Evolutionary conservation across 192 early-diverging fungal species (phyloP).

Genomic region (Podila minutissima): DNA sequence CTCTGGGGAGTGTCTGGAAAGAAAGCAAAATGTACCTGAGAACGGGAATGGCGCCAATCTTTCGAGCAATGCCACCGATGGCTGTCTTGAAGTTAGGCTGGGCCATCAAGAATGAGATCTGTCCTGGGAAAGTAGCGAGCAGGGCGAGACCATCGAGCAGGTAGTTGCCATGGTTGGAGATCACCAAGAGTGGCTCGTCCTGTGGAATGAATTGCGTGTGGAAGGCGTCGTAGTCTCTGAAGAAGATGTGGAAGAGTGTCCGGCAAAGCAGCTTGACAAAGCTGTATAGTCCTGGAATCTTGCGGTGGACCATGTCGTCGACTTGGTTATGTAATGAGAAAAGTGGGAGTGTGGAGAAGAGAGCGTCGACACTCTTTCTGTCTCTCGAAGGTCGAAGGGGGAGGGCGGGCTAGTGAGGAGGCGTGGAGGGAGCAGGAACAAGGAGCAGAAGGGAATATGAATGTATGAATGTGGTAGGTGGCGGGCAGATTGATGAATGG

Average conservation of each 20-base stretch:
- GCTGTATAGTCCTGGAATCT: conserved; percentile 43
- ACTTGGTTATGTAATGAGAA: background rate
- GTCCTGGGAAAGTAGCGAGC: conserved; percentile 42
- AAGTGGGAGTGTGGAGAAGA: background rate
- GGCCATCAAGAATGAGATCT: conserved; percentile 54
- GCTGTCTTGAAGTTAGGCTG: conserved; percentile 53
- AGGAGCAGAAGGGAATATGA: background rate
- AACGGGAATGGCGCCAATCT: conserved; percentile 55
- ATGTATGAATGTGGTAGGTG: too few relatives aligned
- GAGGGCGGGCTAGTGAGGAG: background rate
- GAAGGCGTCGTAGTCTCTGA: conserved; percentile 53
- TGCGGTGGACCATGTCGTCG: conserved; percentile 24
- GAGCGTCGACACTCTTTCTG: background rate
- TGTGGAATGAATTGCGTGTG: conserved; percentile 35
- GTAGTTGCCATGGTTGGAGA: conserved; percentile 58
- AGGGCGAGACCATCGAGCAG: conserved; percentile 54
- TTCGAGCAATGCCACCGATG: conserved; percentile 46
- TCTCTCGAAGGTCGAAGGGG: background rate
- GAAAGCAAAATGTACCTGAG: conserved; percentile 10
- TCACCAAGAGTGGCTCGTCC: conserved; percentile 51
- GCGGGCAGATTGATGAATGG: background rate
- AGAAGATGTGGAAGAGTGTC: conserved; percentile 53
- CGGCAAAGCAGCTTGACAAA: conserved; percentile 45
- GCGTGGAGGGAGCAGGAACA: background rate
- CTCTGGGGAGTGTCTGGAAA: too few relatives aligned